Percentiles rank a stretch among this genome's conserved stretches.
Conservation (phyloP, 805 yeast species). For the Hanseniaspora thailandica region DNA sequence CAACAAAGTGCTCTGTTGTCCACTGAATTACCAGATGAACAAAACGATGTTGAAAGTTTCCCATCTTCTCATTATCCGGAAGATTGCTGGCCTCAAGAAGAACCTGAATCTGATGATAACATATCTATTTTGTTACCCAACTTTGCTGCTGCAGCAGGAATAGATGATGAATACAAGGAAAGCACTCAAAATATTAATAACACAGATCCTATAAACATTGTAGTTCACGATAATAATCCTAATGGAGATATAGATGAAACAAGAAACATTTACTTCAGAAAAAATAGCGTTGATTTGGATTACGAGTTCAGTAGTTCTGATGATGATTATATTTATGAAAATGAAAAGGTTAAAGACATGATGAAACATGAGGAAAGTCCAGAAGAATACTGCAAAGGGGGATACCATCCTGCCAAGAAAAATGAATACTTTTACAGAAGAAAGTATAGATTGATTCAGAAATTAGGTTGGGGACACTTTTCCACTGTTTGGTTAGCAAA, state of each 20-base stretch:
- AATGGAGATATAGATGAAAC: not conserved
- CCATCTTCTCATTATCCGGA: not conserved
- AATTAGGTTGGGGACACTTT: conserved; percentile 98
- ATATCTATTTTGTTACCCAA: conserved; percentile 2
- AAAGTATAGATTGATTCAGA: conserved; percentile 69
- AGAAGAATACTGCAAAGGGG: conserved; percentile 81
- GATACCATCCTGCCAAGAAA: conserved; percentile 85
- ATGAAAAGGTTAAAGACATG: conserved; percentile 32
- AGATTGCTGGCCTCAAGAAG: not conserved
- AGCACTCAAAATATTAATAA: not conserved
- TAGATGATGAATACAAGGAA: not conserved
- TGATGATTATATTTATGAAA: conserved; percentile 22
- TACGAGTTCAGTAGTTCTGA: conserved; percentile 14
- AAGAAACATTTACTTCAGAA: conserved; percentile 14
- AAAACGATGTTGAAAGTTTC: not conserved
- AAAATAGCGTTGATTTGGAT: conserved; percentile 17
- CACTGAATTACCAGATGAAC: not conserved
- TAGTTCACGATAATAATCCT: not conserved
- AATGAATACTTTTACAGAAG: conserved; percentile 75
- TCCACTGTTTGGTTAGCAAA: conserved; percentile 89
- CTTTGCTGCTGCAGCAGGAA: conserved; percentile 2
- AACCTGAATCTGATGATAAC: not conserved
- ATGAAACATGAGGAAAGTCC: conserved; percentile 67
- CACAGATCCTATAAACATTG: conserved; percentile 2
- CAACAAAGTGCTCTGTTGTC: not conserved